phyloP scores from a whole-genome alignment of 495 filamentous ascomycete genomes.

The Trichoderma asperelloides region DNA sequence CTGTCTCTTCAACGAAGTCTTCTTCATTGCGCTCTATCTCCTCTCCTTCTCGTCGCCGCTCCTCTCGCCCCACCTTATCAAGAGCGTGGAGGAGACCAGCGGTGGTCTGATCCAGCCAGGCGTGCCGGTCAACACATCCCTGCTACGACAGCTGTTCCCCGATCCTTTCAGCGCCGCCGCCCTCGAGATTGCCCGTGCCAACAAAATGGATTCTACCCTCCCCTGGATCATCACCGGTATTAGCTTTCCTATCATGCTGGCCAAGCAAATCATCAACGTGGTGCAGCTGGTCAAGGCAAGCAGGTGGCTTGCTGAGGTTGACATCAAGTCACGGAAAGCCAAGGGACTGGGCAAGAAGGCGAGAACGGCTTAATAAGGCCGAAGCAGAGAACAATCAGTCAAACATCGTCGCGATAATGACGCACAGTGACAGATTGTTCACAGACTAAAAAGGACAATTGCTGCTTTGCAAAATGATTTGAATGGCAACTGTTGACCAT shows the following conservation, averaged over 20 bases:
- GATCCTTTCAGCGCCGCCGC: slow-evolving; percentile 86
- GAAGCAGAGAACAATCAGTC: background rate
- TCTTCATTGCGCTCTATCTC: slow-evolving; percentile 97
- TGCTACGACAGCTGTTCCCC: slow-evolving; percentile 58
- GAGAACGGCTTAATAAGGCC: background rate
- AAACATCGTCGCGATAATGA: background rate
- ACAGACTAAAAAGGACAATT: background rate
- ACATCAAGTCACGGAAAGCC: slow-evolving; percentile 13
- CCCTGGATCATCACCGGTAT: slow-evolving; percentile 86
- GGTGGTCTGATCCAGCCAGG: slow-evolving; percentile 51
- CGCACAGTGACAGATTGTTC: too few relatives aligned
- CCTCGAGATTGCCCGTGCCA: slow-evolving; percentile 80
- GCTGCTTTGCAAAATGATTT: background rate
- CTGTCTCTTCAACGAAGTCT: slow-evolving; percentile 86
- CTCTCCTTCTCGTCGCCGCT: slow-evolving; percentile 87
- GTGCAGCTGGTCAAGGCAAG: slow-evolving; percentile 91
- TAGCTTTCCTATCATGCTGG: slow-evolving; percentile 74
- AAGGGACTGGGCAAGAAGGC: slow-evolving; percentile 9
- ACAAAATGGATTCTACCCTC: slow-evolving; percentile 68
- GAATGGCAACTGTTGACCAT: background rate
- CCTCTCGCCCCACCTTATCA: slow-evolving; percentile 73
- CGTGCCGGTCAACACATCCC: slow-evolving; percentile 53
- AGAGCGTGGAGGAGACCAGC: slow-evolving; percentile 33
- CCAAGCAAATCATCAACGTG: slow-evolving; percentile 91
- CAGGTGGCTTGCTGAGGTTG: slow-evolving; percentile 41